A percentile compares a stretch with the other conserved stretches of the same genome.
phyloP scores from a whole-genome alignment of 805 yeast genomes.

The Starmerella apicola region DNA sequence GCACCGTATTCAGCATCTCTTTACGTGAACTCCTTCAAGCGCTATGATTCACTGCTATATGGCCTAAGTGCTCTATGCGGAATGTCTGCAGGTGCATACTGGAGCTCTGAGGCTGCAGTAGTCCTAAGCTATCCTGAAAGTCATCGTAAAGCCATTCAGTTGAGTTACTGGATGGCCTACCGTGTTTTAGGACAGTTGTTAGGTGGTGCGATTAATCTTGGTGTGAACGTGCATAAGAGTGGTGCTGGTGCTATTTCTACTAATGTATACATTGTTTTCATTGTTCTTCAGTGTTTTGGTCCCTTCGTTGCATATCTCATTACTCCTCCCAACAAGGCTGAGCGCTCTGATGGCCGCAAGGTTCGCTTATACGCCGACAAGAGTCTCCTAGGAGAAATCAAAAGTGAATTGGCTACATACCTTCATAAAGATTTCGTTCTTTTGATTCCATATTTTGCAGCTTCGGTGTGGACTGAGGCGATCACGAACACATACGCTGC shows the following conservation, averaged over 20 bases:
- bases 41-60: too few relatives aligned
- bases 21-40: constrained; percentile 18
- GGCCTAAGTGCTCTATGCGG: constrained; percentile 21
- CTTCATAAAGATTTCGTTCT: constrained; percentile 7
- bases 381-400: constrained; percentile 5
- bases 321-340: constrained; percentile 20
- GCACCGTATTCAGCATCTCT: constrained; percentile 21
- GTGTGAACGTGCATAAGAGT: constrained; percentile 9
- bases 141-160: constrained; percentile 13
- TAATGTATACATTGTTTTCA: constrained; percentile 15
- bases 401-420: constrained; percentile 4
- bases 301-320: constrained; percentile 18
- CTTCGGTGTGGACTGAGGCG: constrained; percentile 16
- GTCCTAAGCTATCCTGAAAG: constrained; percentile 22
- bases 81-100: constrained; percentile 21
- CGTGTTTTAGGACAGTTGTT: constrained; percentile 19
- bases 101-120: constrained; percentile 22
- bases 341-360: constrained; percentile 24
- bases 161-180: constrained; percentile 19
- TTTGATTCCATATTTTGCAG: constrained; percentile 13
- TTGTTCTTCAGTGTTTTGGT: constrained; percentile 18
- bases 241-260: constrained; percentile 15
- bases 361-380: constrained; percentile 8
- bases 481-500: constrained; percentile 13
- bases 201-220: constrained; percentile 22